Evolutionary conservation across 768 basidiomycete species (phyloP).

Genomic region (Jaapia argillacea): DNA sequence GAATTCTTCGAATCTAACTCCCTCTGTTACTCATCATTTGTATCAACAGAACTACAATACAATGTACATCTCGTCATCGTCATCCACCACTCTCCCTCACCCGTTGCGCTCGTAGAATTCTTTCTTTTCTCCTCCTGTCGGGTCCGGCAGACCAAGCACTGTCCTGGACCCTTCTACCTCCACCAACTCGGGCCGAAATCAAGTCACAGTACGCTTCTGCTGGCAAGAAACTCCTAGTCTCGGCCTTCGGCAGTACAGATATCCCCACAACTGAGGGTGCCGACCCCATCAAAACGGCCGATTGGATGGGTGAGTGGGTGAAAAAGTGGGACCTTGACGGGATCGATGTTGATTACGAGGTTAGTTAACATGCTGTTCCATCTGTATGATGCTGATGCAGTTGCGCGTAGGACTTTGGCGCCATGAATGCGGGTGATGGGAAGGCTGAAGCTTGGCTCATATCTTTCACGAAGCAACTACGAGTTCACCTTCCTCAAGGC

Average conservation of each 20-base stretch:
- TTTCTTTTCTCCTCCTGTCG: conserved; percentile 31
- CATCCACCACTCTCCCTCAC: not conserved
- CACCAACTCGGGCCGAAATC: conserved; percentile 27
- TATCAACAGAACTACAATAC: not conserved
- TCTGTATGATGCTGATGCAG: conserved; percentile 16
- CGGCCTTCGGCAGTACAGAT: conserved; percentile 40
- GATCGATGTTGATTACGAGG: conserved; percentile 46
- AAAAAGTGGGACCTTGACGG: conserved; percentile 37
- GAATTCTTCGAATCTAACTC: not conserved
- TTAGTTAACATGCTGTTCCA: conserved; percentile 3
- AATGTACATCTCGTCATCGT: too few relatives aligned
- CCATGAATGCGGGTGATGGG: conserved; percentile 42
- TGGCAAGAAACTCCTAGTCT: conserved; percentile 49
- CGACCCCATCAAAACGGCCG: conserved; percentile 29
- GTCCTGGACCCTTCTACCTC: conserved; percentile 32
- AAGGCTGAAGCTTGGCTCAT: conserved; percentile 38
- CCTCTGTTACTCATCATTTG: not conserved
- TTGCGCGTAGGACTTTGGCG: conserved; percentile 36
- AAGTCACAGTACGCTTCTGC: conserved; percentile 40
- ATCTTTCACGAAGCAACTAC: conserved; percentile 25
- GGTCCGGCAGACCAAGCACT: conserved; percentile 36
- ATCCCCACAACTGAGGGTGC: conserved; percentile 30
- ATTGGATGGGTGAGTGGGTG: conserved; percentile 35
- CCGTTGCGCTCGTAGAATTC: too few relatives aligned
- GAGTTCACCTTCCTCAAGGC: conserved; percentile 23